phyloP scores from a whole-genome alignment of 345 rosid species.

The Corchorus olitorius region DNA sequence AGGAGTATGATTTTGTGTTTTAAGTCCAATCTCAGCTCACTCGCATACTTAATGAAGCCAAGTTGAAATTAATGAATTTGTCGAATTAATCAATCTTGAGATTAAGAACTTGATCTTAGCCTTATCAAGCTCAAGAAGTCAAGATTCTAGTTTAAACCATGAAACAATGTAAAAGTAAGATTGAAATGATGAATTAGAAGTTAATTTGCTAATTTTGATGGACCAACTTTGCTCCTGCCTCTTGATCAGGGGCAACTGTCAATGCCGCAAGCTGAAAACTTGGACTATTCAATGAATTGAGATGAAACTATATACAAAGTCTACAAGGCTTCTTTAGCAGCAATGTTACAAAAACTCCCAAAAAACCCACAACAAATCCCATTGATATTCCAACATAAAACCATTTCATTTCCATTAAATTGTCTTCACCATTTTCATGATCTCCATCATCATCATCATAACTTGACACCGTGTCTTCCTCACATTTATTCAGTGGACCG shows the following conservation, averaged over 20 bases:
- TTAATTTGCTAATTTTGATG: background rate
- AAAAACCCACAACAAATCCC: conserved; percentile 18
- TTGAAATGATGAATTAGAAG: background rate
- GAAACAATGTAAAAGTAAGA: too few relatives aligned
- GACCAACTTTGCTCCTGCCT: background rate
- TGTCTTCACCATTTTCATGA: background rate
- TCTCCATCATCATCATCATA: background rate
- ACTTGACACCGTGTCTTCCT: background rate
- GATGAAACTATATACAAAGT: conserved; percentile 7
- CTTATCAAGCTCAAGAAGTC: background rate
- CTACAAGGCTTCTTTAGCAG: background rate
- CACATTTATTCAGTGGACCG: conserved; percentile 20
- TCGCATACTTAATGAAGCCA: background rate
- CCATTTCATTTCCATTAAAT: background rate
- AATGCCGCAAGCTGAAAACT: background rate
- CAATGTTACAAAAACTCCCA: conserved; percentile 9
- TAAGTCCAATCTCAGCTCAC: background rate
- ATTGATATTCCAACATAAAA: background rate
- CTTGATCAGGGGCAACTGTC: background rate
- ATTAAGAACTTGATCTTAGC: background rate
- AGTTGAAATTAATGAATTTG: background rate
- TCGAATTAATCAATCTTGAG: background rate
- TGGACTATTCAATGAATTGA: background rate
- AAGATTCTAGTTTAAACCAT: background rate
- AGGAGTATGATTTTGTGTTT: background rate